A percentile compares a stretch with the other conserved stretches of the same genome.
phyloP scores from a whole-genome alignment of 1,139 yeast species.

The Geotrichum cucujoidarum region DNA sequence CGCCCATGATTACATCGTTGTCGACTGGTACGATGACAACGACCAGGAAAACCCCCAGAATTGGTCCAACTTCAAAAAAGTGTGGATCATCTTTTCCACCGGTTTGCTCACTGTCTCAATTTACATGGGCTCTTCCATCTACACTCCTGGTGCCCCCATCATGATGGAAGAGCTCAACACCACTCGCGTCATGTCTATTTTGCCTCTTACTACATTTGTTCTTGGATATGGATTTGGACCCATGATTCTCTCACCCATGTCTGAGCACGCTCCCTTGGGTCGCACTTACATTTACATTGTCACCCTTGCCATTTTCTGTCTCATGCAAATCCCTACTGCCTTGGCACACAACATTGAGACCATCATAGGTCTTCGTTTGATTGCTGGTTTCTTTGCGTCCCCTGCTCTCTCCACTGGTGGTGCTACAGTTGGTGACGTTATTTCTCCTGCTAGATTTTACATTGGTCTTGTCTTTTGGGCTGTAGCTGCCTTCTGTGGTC shows the following conservation, averaged over 20 bases:
- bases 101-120: constrained; percentile 48
- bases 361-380: constrained; percentile 61
- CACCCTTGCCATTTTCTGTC: constrained; percentile 50
- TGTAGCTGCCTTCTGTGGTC: constrained; percentile 54
- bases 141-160: constrained; percentile 50
- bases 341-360: constrained; percentile 47
- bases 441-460: constrained; percentile 23
- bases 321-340: constrained; percentile 49
- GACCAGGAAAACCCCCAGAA: constrained; percentile 58
- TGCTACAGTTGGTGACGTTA: constrained; percentile 68
- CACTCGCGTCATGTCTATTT: constrained; percentile 41
- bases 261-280: constrained; percentile 50
- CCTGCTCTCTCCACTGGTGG: constrained; percentile 87
- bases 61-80: constrained; percentile 45
- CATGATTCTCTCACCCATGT: constrained; percentile 49
- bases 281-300: constrained; percentile 49
- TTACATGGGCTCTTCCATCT: constrained; percentile 58
- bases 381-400: constrained; percentile 74
- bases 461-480: constrained; percentile 49
- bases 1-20: constrained; percentile 20
- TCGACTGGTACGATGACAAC: constrained; percentile 46
- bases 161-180: constrained; percentile 44
- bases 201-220: constrained; percentile 55
- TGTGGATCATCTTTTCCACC: constrained; percentile 41
- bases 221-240: constrained; percentile 57